phyloP scores from a whole-genome alignment of 129 eudicot genomes.

The Deinandra increscens region DNA sequence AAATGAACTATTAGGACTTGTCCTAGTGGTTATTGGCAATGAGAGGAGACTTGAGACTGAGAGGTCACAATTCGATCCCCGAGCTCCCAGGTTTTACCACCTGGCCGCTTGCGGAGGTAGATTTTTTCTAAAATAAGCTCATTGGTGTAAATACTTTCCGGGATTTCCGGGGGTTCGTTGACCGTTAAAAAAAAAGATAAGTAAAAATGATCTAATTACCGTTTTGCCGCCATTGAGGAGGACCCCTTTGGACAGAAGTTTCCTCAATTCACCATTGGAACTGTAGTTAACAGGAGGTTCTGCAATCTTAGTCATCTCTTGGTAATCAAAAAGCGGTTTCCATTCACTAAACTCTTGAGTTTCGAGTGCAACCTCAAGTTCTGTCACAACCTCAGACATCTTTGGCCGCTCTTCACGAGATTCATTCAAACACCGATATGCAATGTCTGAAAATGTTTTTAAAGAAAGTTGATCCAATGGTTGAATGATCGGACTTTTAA shows the following conservation, averaged over 20 bases:
- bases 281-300: not conserved
- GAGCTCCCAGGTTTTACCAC: no score
- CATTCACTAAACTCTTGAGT: not conserved
- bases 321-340: not conserved
- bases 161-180: no score
- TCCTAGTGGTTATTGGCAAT: no score
- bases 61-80: no score
- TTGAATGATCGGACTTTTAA: not conserved
- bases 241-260: conserved; percentile 15
- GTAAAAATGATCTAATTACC: no score
- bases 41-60: no score
- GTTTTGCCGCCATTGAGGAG: not conserved
- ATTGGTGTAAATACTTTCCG: no score
- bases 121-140: no score
- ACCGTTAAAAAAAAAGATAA: no score
- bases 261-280: not conserved
- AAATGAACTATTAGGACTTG: no score
- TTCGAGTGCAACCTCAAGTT: conserved; percentile 17
- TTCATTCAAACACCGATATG: conserved; percentile 15
- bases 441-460: conserved; percentile 11
- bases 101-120: no score
- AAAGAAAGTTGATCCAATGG: not conserved
- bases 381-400: not conserved
- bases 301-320: not conserved
- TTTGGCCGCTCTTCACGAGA: not conserved